These are phyloP conservation scores for Talaromyces verruculosus DNA, from an alignment of 2,329 filamentous ascomycete species.

Conservation along the genomic window DNA sequence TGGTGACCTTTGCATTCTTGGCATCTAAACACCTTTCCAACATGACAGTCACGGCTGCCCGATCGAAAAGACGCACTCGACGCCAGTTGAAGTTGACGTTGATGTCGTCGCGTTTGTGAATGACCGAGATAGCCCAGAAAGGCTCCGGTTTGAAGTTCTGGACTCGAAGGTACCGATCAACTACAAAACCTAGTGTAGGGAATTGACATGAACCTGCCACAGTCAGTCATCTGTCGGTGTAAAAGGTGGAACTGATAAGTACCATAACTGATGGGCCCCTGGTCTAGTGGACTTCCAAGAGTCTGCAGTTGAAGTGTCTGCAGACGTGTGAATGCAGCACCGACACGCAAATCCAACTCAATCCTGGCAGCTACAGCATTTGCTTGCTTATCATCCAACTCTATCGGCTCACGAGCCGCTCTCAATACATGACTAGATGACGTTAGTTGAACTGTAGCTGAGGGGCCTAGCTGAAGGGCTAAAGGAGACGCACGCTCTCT, in stretches of 20 bases:
- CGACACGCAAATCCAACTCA: conserved; percentile 88
- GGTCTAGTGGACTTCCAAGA: conserved; percentile 66
- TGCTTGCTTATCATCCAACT: conserved; percentile 81
- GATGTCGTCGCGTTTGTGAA: conserved; percentile 72
- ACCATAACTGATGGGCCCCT: conserved; percentile 79
- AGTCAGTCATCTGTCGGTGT: conserved; percentile 20
- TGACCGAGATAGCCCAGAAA: conserved; percentile 90
- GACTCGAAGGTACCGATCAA: conserved; percentile 91
- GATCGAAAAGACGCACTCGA: conserved; percentile 81
- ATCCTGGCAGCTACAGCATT: conserved; percentile 85
- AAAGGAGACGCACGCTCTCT: conserved; percentile 67
- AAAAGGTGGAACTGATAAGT: conserved; percentile 23
- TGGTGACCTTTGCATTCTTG: conserved; percentile 74
- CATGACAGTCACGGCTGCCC: conserved; percentile 73
- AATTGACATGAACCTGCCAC: conserved; percentile 83
- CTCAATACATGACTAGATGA: conserved; percentile 72
- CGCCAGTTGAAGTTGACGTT: conserved; percentile 83
- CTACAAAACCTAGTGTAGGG: conserved; percentile 92
- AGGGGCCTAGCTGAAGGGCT: background rate
- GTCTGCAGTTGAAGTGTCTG: conserved; percentile 75
- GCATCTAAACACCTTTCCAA: conserved; percentile 81
- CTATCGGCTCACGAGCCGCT: conserved; percentile 73
- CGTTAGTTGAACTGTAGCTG: background rate
- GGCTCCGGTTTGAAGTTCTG: conserved; percentile 88
- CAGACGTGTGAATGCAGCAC: conserved; percentile 87